phyloP scores from a whole-genome alignment of 805 yeast genomes.

The Zygosaccharomyces rouxii region DNA sequence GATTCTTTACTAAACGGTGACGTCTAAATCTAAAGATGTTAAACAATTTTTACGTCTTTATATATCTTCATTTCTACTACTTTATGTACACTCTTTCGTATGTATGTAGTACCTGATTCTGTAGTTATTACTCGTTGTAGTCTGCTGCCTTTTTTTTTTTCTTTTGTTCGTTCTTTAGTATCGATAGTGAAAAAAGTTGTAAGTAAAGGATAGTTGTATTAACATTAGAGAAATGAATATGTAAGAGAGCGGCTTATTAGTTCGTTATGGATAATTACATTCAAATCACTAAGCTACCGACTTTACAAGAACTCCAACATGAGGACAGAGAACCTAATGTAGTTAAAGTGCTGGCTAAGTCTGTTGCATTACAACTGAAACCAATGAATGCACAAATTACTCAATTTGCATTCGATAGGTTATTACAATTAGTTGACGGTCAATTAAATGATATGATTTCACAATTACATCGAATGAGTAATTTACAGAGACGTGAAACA shows the following conservation, averaged over 20 bases:
- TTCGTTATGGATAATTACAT: slow-evolving; percentile 8
- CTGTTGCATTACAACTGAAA: slow-evolving; percentile 38
- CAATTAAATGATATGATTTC: slow-evolving; percentile 39
- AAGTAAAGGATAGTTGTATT: not conserved
- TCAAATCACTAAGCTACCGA: slow-evolving; percentile 20
- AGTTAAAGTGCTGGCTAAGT: slow-evolving; percentile 26
- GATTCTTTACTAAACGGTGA: slow-evolving; percentile 73
- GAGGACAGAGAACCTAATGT: slow-evolving; percentile 20
- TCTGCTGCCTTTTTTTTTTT: not conserved
- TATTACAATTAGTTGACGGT: slow-evolving; percentile 35
- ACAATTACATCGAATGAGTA: slow-evolving; percentile 47
- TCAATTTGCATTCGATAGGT: slow-evolving; percentile 38
- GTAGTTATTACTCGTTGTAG: not conserved
- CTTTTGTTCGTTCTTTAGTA: not conserved
- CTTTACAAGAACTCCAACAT: slow-evolving; percentile 21
- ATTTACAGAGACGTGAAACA: slow-evolving; percentile 55
- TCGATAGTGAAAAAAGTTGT: not conserved
- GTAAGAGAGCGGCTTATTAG: not conserved
- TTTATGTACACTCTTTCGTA: not conserved
- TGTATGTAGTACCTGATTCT: not conserved
- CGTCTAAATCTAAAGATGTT: slow-evolving; percentile 32
- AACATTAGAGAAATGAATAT: not conserved
- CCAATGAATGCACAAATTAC: slow-evolving; percentile 32
- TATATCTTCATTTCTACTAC: not conserved
- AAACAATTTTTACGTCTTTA: not conserved